Evolutionary conservation across 129 eudicot species (phyloP).

Genomic region (Kitagawia praeruptora): DNA sequence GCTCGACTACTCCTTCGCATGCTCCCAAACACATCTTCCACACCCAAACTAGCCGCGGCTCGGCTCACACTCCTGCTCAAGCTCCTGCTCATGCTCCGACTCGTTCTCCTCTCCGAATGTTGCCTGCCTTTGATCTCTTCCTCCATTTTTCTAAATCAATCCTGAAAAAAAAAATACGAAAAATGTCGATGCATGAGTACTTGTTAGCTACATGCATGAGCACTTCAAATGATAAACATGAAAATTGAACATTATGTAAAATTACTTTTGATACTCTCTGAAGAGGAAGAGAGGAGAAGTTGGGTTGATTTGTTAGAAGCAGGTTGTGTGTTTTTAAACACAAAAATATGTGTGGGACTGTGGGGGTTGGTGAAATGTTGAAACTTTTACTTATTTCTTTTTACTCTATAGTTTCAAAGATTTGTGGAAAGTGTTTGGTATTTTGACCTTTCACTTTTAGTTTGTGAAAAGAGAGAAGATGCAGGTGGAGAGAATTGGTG

Average conservation of each 20-base stretch:
- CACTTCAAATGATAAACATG: neutral
- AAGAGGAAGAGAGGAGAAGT: neutral
- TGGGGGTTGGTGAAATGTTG: neutral
- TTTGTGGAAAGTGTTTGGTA: neutral
- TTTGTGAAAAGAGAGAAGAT: neutral
- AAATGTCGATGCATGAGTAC: neutral
- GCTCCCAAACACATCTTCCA: slow-evolving; percentile 16
- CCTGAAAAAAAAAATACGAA: neutral
- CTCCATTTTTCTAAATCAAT: neutral
- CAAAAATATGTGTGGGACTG: neutral
- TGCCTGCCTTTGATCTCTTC: neutral
- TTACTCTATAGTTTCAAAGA: too few species aligned
- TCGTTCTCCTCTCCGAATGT: neutral
- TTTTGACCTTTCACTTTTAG: neutral
- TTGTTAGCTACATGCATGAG: neutral
- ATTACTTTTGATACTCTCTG: neutral
- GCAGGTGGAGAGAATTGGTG: neutral
- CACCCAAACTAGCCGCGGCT: neutral
- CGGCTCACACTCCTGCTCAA: slow-evolving; percentile 10
- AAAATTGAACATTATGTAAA: neutral
- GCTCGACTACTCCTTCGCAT: slow-evolving; percentile 1
- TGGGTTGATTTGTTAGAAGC: neutral
- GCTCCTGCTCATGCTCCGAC: slow-evolving; percentile 10
- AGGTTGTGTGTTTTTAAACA: neutral
- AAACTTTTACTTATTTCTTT: neutral